phyloP scores from a whole-genome alignment of 352 stramenopile species.

The Phytophthora pistaciae region DNA sequence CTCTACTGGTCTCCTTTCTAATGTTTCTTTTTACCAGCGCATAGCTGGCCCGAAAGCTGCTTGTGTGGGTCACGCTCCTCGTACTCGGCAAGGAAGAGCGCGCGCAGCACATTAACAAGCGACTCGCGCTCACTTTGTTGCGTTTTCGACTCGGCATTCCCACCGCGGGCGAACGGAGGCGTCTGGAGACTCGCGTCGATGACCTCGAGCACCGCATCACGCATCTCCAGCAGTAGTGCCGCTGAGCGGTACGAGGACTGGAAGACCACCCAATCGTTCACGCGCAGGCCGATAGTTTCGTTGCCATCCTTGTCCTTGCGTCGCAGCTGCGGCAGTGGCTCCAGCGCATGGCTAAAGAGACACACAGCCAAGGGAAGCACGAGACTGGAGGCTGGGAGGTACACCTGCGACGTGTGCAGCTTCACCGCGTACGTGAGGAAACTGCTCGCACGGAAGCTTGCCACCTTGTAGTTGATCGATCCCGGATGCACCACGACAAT shows the following conservation, averaged over 20 bases:
- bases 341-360: constrained; percentile 76
- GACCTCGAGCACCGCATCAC: constrained; percentile 34
- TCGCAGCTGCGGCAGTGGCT: constrained; percentile 60
- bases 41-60: constrained; percentile 50
- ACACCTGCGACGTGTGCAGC: constrained; percentile 87
- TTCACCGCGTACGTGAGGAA: constrained; percentile 87
- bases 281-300: constrained; percentile 56
- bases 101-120: constrained; percentile 41
- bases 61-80: constrained; percentile 60
- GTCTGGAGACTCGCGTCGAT: constrained; percentile 49
- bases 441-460: constrained; percentile 49
- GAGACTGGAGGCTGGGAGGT: constrained; percentile 73
- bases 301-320: constrained; percentile 38
- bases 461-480: constrained; percentile 79
- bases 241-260: constrained; percentile 67
- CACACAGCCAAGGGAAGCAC: constrained; percentile 70
- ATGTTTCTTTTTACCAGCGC: constrained; percentile 17
- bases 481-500: constrained; percentile 74
- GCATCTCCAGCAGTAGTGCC: constrained; percentile 60
- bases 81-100: constrained; percentile 58
- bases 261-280: constrained; percentile 81
- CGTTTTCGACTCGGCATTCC: constrained; percentile 10
- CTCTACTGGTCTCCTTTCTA: background rate
- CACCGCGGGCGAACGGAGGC: constrained; percentile 34
- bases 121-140: constrained; percentile 22